Evolutionary conservation across 768 basidiomycete species (phyloP).

Genomic region (Inosperma sp.): DNA sequence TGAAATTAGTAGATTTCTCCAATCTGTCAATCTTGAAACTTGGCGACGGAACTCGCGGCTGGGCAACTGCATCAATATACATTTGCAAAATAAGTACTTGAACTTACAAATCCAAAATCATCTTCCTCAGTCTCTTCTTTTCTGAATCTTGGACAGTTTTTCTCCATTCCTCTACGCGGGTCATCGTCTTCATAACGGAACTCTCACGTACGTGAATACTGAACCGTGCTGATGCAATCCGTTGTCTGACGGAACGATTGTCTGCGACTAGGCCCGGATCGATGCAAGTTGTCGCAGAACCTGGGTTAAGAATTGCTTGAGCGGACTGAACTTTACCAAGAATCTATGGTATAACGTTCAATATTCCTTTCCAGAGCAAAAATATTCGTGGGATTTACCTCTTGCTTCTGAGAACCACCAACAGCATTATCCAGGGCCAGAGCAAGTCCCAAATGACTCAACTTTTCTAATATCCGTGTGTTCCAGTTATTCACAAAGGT

Average conservation of each 20-base stretch:
- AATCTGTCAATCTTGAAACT: conserved; percentile 54
- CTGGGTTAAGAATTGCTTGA: conserved; percentile 48
- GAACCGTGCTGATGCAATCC: conserved; percentile 52
- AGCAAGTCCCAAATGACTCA: conserved; percentile 64
- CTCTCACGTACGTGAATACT: conserved; percentile 62
- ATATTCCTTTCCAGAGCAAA: not conserved
- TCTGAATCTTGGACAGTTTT: conserved; percentile 64
- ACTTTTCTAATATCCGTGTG: conserved; percentile 60
- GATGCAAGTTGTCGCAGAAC: conserved; percentile 43
- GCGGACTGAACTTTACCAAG: conserved; percentile 54
- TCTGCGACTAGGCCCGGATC: conserved; percentile 51
- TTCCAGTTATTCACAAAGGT: conserved; percentile 39
- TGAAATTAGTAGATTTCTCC: conserved; percentile 56
- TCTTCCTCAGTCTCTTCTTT: conserved; percentile 66
- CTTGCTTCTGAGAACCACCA: conserved; percentile 62
- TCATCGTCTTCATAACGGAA: conserved; percentile 56
- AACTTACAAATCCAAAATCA: conserved; percentile 65
- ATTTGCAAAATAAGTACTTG: not conserved
- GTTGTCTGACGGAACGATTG: conserved; percentile 47
- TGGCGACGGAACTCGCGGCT: conserved; percentile 80
- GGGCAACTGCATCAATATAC: not conserved
- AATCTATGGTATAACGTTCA: conserved; percentile 37
- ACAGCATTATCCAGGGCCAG: conserved; percentile 63
- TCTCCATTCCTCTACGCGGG: conserved; percentile 69
- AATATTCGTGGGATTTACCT: conserved; percentile 42